phyloP scores from a whole-genome alignment of 306 rosid species.

The Rubus parviflorus region DNA sequence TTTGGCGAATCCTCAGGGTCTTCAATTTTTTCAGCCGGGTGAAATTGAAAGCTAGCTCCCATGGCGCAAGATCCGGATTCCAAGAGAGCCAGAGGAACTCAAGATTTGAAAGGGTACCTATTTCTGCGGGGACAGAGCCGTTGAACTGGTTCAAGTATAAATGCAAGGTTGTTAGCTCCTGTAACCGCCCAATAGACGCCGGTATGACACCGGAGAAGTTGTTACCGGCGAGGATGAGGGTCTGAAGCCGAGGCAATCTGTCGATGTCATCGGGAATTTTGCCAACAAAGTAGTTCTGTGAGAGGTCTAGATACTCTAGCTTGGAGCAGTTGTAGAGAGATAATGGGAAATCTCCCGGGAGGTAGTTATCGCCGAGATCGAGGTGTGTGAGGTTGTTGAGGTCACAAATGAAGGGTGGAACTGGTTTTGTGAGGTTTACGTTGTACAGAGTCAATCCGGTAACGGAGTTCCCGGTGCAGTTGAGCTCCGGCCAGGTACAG shows the following conservation, averaged over 20 bases:
- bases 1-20: slow-evolving; percentile 19
- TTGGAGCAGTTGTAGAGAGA: slow-evolving; percentile 55
- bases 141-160: slow-evolving; percentile 30
- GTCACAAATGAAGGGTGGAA: slow-evolving; percentile 69
- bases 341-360: slow-evolving; percentile 58
- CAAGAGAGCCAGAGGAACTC: slow-evolving; percentile 35
- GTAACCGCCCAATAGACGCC: slow-evolving; percentile 39
- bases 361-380: slow-evolving; percentile 30
- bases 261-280: slow-evolving; percentile 49
- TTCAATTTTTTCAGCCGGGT: slow-evolving; percentile 54
- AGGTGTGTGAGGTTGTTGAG: slow-evolving; percentile 56
- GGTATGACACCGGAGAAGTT: slow-evolving; percentile 61
- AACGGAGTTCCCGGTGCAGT: slow-evolving; percentile 48
- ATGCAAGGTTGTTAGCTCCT: slow-evolving; percentile 37
- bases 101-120: slow-evolving; percentile 59
- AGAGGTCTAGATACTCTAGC: slow-evolving; percentile 45
- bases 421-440: slow-evolving; percentile 12
- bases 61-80: slow-evolving; percentile 20
- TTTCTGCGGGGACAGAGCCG: slow-evolving; percentile 55
- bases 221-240: slow-evolving; percentile 45
- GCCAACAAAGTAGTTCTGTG: slow-evolving; percentile 47
- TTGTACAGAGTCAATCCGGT: slow-evolving; percentile 25
- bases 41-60: slow-evolving; percentile 38
- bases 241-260: slow-evolving; percentile 33
- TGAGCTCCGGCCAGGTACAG: slow-evolving; percentile 59